These are phyloP conservation scores for Straminergon stramineum DNA, from an alignment of 225 moss, liverwort and hornwort species.

Conservation along the genomic window DNA sequence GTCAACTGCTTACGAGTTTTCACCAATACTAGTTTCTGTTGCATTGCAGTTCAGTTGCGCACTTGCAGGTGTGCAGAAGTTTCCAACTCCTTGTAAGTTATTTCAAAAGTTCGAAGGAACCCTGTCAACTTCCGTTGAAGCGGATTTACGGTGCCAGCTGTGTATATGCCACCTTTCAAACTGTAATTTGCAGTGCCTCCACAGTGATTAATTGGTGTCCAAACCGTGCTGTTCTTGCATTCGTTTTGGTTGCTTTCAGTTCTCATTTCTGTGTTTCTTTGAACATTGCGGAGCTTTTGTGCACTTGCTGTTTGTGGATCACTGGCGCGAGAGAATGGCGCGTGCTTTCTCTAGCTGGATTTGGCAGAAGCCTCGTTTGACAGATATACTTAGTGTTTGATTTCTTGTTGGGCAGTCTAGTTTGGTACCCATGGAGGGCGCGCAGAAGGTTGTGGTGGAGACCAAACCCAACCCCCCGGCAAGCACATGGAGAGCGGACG, in stretches of 20 bases:
- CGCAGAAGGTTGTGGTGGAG: background rate
- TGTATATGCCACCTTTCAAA: background rate
- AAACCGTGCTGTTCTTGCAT: background rate
- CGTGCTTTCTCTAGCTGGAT: background rate
- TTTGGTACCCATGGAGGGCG: slow-evolving; percentile 12
- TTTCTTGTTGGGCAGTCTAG: background rate
- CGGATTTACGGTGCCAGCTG: background rate
- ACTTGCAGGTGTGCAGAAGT: background rate
- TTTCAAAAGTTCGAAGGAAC: background rate
- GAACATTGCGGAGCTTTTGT: background rate
- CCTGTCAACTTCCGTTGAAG: background rate
- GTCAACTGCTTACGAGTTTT: background rate
- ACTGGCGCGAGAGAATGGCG: background rate
- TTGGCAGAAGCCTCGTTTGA: background rate
- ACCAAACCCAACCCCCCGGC: background rate
- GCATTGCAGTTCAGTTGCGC: background rate
- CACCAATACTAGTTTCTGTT: too few relatives aligned
- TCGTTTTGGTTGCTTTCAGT: background rate
- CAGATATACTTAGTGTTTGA: background rate
- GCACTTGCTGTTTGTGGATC: background rate
- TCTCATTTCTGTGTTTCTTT: background rate
- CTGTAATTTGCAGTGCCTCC: background rate
- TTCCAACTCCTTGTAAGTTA: background rate
- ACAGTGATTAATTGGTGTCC: background rate
- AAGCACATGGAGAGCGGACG: slow-evolving; percentile 9